Percentiles rank a stretch among this genome's conserved stretches.
Conservation (phyloP, 805 yeast species). For the Metschnikowia baotianmanensis region DNA sequence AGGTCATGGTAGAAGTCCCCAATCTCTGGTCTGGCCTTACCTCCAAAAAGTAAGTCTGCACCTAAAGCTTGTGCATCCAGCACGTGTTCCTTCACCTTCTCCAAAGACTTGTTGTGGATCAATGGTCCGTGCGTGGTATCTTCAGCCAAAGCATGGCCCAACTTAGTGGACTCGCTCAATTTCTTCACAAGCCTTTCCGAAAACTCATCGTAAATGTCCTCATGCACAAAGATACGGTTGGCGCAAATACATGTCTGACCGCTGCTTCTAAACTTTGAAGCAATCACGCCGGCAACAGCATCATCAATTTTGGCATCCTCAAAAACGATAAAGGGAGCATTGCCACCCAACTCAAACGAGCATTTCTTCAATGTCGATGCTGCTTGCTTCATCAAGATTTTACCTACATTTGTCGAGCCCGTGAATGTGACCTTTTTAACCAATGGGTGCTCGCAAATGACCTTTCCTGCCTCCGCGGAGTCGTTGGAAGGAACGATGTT, state of each 20-base stretch:
- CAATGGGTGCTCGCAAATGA: constrained; percentile 42
- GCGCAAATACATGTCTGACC: constrained; percentile 24
- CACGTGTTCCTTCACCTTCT: constrained; percentile 60
- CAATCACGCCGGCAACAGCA: constrained; percentile 21
- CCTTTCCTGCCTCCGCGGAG: constrained; percentile 47
- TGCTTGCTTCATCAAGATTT: constrained; percentile 20
- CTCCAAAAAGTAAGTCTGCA: constrained; percentile 64
- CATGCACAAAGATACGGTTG: constrained; percentile 22
- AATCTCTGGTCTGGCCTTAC: constrained; percentile 48
- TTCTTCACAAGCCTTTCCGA: constrained; percentile 12
- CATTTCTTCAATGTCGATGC: constrained; percentile 20
- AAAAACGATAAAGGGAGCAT: constrained; percentile 23
- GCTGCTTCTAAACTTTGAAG: constrained; percentile 20
- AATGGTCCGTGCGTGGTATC: constrained; percentile 76
- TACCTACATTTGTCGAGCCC: constrained; percentile 23
- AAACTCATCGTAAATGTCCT: constrained; percentile 17
- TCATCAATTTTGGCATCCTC: constrained; percentile 20
- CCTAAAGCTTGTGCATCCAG: constrained; percentile 65
- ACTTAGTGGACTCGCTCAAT: constrained; percentile 30
- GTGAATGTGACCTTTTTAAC: constrained; percentile 22
- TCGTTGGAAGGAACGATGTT: constrained; percentile 55
- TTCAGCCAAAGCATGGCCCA: constrained; percentile 62
- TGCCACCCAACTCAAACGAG: constrained; percentile 22
- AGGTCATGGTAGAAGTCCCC: constrained; percentile 68
- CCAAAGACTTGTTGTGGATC: constrained; percentile 60